Conservation (phyloP, 352 stramenopile species). For the Globisporangium paroecandrum region DNA sequence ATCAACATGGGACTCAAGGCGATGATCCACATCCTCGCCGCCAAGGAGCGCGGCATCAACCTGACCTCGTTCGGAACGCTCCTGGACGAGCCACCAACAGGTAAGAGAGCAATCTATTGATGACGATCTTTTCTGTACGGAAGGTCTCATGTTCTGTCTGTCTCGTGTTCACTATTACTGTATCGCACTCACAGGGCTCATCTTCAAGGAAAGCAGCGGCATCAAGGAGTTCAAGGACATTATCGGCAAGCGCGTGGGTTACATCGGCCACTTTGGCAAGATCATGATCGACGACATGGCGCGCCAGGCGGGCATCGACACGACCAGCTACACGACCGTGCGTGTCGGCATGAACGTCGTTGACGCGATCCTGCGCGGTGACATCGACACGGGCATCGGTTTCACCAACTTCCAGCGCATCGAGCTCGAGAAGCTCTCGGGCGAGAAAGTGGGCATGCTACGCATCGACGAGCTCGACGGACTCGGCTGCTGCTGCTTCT, state of each 20-base stretch:
- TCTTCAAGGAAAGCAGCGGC: constrained; percentile 50
- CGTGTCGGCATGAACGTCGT: constrained; percentile 52
- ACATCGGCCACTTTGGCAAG: constrained; percentile 54
- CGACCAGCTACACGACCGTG: constrained; percentile 40
- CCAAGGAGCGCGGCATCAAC: constrained; percentile 49
- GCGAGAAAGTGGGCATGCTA: constrained; percentile 46
- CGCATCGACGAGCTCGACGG: constrained; percentile 51
- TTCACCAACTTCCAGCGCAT: constrained; percentile 59
- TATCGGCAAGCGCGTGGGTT: constrained; percentile 46
- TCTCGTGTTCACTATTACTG: background rate
- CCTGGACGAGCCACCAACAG: constrained; percentile 42
- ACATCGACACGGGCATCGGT: constrained; percentile 49
- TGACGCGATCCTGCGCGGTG: constrained; percentile 43
- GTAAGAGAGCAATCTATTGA: constrained; percentile 8
- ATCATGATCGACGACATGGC: constrained; percentile 56
- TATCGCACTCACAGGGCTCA: constrained; percentile 22
- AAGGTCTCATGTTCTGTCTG: background rate
- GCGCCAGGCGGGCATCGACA: constrained; percentile 40
- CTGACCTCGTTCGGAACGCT: constrained; percentile 45
- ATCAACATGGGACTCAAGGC: constrained; percentile 50
- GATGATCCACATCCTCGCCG: constrained; percentile 51
- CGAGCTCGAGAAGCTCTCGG: constrained; percentile 45
- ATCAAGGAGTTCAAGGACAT: constrained; percentile 57
- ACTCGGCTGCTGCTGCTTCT: constrained; percentile 51
- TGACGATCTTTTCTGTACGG: background rate